phyloP scores from a whole-genome alignment of 2,329 filamentous ascomycete species.

The Didymella arachidicola region DNA sequence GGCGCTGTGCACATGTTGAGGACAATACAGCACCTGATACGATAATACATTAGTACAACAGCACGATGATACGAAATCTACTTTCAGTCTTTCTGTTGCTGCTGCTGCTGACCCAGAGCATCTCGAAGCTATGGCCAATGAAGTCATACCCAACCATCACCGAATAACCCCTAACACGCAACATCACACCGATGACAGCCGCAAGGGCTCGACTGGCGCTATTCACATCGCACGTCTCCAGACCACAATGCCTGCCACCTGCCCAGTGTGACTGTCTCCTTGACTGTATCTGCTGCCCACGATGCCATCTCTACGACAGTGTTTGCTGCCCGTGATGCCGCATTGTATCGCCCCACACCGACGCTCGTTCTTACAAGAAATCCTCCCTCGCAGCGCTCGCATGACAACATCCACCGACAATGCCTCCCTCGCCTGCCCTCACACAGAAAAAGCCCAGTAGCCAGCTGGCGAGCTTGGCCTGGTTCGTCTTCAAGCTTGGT shows the following conservation, averaged over 20 bases:
- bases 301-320: neutral
- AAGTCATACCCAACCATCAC: constrained; percentile 12
- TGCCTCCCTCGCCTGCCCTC: constrained; percentile 14
- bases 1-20: neutral
- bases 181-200: neutral
- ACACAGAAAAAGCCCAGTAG: constrained; percentile 2
- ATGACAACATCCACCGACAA: constrained; percentile 3
- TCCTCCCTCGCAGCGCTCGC: neutral
- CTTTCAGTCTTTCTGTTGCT: neutral
- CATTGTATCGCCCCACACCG: constrained; percentile 11
- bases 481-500: constrained; percentile 38
- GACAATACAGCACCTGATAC: no score
- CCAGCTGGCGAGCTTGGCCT: constrained; percentile 31
- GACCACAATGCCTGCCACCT: neutral
- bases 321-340: constrained; percentile 1
- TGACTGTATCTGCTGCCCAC: neutral
- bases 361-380: neutral
- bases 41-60: no score
- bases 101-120: neutral
- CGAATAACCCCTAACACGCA: constrained; percentile 1
- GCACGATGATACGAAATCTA: no score
- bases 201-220: constrained; percentile 6
- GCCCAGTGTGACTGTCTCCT: neutral
- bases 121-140: constrained; percentile 18
- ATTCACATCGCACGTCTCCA: neutral